Evolutionary conservation across 129 eudicot genomes (phyloP).

Genomic region (Scalesia atractyloides): DNA sequence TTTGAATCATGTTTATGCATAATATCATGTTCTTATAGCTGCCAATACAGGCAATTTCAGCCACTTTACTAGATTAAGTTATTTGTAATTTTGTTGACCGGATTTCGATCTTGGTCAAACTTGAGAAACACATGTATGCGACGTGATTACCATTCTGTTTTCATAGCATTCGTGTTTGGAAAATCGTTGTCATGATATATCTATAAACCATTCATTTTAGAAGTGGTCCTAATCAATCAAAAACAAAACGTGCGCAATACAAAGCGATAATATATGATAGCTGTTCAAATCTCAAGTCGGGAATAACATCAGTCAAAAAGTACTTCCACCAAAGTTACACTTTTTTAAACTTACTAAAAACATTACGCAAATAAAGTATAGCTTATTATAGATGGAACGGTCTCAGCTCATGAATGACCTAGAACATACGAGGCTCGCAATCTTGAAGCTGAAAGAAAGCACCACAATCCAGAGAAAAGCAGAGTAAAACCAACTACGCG

Average conservation of each 20-base stretch:
- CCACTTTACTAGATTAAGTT: slow-evolving; percentile 23
- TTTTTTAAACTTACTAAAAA: slow-evolving; percentile 4
- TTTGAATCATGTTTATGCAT: slow-evolving; percentile 22
- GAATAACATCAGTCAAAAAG: not conserved
- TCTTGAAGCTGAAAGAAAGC: slow-evolving; percentile 59
- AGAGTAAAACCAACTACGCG: slow-evolving; percentile 56
- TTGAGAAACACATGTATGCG: slow-evolving; percentile 1
- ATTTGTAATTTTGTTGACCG: slow-evolving; percentile 24
- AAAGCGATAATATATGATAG: not conserved
- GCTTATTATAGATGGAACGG: slow-evolving; percentile 10
- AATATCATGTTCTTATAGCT: slow-evolving; percentile 15
- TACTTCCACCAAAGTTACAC: slow-evolving; percentile 6
- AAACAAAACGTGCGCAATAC: not conserved
- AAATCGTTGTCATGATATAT: not conserved
- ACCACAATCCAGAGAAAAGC: slow-evolving; percentile 52
- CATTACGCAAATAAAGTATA: slow-evolving; percentile 6
- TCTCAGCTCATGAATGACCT: slow-evolving; percentile 39
- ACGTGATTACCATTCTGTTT: slow-evolving; percentile 17
- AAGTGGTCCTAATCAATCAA: not conserved
- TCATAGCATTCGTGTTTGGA: not conserved
- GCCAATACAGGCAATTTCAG: slow-evolving; percentile 20
- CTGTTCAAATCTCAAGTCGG: not conserved
- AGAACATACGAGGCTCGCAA: slow-evolving; percentile 52
- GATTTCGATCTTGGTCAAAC: slow-evolving; percentile 17
- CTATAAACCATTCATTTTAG: not conserved